Evolutionary conservation across 2,329 filamentous ascomycete species (phyloP).

Genomic region (Penicillium sp.): DNA sequence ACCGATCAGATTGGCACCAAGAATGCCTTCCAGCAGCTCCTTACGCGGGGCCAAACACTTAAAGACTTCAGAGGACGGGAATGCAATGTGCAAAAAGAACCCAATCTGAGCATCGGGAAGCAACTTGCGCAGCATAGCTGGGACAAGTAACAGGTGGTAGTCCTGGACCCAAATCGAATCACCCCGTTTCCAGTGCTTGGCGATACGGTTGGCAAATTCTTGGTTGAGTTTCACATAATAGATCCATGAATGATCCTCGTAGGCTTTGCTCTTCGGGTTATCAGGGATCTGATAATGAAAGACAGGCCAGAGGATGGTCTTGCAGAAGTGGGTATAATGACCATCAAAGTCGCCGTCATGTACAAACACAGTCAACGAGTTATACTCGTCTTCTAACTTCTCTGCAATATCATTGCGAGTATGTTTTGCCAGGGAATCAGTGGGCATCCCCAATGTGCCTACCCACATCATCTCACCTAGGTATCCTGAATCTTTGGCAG

Average conservation of each 20-base stretch:
- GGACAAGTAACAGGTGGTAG: slow-evolving; percentile 88
- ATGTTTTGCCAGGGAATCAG: slow-evolving; percentile 73
- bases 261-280: slow-evolving; percentile 97
- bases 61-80: slow-evolving; percentile 95
- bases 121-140: slow-evolving; percentile 84
- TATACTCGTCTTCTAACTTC: slow-evolving; percentile 74
- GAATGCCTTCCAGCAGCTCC: slow-evolving; percentile 84
- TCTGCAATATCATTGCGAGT: slow-evolving; percentile 83
- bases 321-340: slow-evolving; percentile 95
- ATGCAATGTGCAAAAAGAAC: slow-evolving; percentile 92
- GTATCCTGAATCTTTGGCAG: slow-evolving; percentile 68
- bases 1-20: slow-evolving; percentile 87
- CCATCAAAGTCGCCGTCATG: slow-evolving; percentile 91
- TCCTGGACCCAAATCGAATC: slow-evolving; percentile 96
- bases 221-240: slow-evolving; percentile 93
- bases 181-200: slow-evolving; percentile 88
- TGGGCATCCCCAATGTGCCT: slow-evolving; percentile 90
- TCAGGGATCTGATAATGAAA: slow-evolving; percentile 98
- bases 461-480: slow-evolving; percentile 82
- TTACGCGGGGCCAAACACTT: slow-evolving; percentile 84
- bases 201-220: slow-evolving; percentile 85
- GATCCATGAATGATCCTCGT: slow-evolving; percentile 94
- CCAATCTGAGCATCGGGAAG: slow-evolving; percentile 88
- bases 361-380: slow-evolving; percentile 81
- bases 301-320: slow-evolving; percentile 95